These are phyloP conservation scores for Phytophthora sansomeana DNA, from an alignment of 352 stramenopile species.

Conservation along the genomic window DNA sequence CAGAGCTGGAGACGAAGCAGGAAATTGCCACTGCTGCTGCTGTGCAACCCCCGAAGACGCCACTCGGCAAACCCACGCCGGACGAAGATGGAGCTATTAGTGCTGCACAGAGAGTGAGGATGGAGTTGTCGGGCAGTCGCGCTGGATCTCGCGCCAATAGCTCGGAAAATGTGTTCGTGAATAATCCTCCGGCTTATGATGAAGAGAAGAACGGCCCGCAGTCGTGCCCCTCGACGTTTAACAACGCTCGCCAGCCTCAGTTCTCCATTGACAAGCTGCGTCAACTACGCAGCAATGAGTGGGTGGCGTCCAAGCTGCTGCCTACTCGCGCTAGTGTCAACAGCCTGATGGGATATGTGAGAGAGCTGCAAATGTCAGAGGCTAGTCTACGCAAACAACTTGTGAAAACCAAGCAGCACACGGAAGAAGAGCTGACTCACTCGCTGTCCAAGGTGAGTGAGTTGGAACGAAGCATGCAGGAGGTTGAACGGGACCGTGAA, in stretches of 20 bases:
- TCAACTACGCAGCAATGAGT: conserved; percentile 42
- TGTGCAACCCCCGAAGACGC: conserved; percentile 66
- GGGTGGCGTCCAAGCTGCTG: conserved; percentile 66
- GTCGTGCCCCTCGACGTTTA: conserved; percentile 51
- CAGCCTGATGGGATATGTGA: conserved; percentile 80
- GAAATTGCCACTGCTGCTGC: conserved; percentile 1
- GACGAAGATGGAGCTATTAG: conserved; percentile 50
- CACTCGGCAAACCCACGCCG: conserved; percentile 40
- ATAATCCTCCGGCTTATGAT: conserved; percentile 34
- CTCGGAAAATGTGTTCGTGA: conserved; percentile 42
- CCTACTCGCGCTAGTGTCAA: conserved; percentile 66
- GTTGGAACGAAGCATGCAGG: conserved; percentile 57
- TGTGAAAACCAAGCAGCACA: conserved; percentile 58
- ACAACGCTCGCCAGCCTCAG: conserved; percentile 40
- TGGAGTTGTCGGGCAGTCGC: conserved; percentile 52
- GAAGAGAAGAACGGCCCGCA: conserved; percentile 49
- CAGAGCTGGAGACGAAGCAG: conserved; percentile 12
- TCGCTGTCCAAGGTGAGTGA: conserved; percentile 50
- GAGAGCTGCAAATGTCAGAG: conserved; percentile 75
- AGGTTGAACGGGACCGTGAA: conserved; percentile 47
- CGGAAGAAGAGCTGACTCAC: conserved; percentile 57
- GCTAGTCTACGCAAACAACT: conserved; percentile 67
- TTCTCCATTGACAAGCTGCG: conserved; percentile 40
- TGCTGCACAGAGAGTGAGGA: conserved; percentile 63
- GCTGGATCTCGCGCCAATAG: conserved; percentile 40